Base-by-base conservation (phyloP, 257 asterid genomes). In the Plantago ovata region DNA sequence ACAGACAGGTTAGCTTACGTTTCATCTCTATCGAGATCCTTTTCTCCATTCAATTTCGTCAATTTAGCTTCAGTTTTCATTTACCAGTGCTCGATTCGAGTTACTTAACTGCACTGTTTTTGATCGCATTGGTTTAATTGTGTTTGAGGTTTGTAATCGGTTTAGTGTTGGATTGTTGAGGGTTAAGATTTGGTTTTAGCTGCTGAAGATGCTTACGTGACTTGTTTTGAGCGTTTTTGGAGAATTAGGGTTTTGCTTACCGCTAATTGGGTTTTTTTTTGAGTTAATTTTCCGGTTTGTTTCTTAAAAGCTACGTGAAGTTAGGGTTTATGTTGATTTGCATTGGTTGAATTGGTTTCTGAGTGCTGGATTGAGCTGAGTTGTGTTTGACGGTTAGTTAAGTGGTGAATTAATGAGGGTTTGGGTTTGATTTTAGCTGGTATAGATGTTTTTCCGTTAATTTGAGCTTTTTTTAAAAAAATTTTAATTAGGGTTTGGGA, bases 1-100 rank as follows among this genome's bases (percentile, higher is more conserved):
- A 64, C 69, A 74, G 94, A 64, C 69, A 74, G 94, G 94, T 81
- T 75, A 48, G 84, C 64, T 71, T 42, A 21, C 55, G 38, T 28
- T 45, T 61, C 56, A 19, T 58, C 41, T 32, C 32, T 41, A 22
- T 50, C 70, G 40, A n/a, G n/a, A 41, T 28, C 38, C 64, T 63
- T 18, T 41, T 36, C 60, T 21, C 1, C 23, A 0, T 18, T 6
- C 24, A 20, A 3, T 20, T 49, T 49, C 24, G 16, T 49, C 20
- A 12, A 1, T 49, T 49, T 19, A 3, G 6, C 4, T 18, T 48
- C 10, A 6, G 23, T 2, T 48, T 48, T 28, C 3, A 48, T 46
- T 46, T 45, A 46, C 52, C 23, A 16, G 15, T 46, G 12, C 11
- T 28, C 3, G 36, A 3, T 28, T 28, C 7, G 4, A 8, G 2